These are phyloP conservation scores for Cryptococcus sp. DNA, from an alignment of 1,284 basidiomycete genomes.

Conservation along the genomic window DNA sequence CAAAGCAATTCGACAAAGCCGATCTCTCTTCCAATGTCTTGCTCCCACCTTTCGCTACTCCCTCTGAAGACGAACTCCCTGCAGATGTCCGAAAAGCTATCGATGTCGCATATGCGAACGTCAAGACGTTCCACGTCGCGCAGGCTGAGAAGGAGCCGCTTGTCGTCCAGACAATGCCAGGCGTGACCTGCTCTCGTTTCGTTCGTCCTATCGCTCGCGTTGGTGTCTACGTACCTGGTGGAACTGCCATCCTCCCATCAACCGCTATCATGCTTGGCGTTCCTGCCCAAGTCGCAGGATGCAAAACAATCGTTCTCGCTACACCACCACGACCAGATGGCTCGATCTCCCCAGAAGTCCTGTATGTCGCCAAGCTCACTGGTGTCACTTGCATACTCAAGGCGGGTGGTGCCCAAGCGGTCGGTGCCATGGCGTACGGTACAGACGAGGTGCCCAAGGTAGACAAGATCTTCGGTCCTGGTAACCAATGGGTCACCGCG, in stretches of 20 bases:
- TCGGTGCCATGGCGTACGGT: constrained; percentile 97
- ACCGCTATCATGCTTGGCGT: constrained; percentile 98
- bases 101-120: constrained; percentile 88
- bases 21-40: constrained; percentile 56
- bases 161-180: constrained; percentile 95
- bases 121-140: constrained; percentile 84
- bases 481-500: constrained; percentile 99
- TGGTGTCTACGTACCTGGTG: constrained; percentile 96
- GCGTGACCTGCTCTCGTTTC: constrained; percentile 92
- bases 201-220: constrained; percentile 91
- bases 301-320: constrained; percentile 87
- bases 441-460: constrained; percentile 96
- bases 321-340: constrained; percentile 92
- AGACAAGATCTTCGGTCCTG: constrained; percentile 98
- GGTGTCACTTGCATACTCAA: constrained; percentile 86
- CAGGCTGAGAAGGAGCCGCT: constrained; percentile 73
- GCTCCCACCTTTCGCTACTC: constrained; percentile 54
- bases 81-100: constrained; percentile 75
- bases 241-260: constrained; percentile 92
- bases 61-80: constrained; percentile 61
- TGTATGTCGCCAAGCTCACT: constrained; percentile 87
- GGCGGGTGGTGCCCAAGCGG: constrained; percentile 94
- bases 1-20: constrained; percentile 86
- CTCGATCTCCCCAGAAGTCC: constrained; percentile 87
- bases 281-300: constrained; percentile 96